These are phyloP conservation scores for Suillus brevipes DNA, from an alignment of 768 basidiomycete species.

Conservation along the genomic window DNA sequence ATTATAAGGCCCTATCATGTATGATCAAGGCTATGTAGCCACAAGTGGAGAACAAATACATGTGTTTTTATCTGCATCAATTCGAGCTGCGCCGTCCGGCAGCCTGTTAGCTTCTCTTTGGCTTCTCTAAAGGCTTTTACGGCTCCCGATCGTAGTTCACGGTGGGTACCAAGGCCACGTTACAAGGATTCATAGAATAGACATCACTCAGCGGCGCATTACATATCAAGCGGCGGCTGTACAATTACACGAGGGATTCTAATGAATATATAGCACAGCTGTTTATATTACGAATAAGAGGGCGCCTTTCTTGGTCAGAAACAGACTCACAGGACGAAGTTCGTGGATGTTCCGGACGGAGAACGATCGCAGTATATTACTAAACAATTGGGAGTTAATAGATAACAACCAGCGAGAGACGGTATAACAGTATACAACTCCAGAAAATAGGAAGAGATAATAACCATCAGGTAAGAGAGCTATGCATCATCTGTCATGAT, in stretches of 20 bases:
- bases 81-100: constrained; percentile 7
- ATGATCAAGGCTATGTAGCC: constrained; percentile 11
- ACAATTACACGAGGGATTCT: constrained; percentile 20
- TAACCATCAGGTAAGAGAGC: constrained; percentile 1
- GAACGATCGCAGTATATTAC: constrained; percentile 22
- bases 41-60: constrained; percentile 7
- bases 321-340: constrained; percentile 19
- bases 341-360: constrained; percentile 7
- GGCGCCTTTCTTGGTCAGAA: constrained; percentile 20
- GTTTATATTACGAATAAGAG: constrained; percentile 17
- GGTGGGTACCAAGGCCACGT: neutral
- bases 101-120: neutral
- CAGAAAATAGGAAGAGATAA: neutral
- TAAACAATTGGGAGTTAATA: constrained; percentile 21
- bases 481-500: constrained; percentile 95
- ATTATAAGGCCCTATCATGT: constrained; percentile 4
- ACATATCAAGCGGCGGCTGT: constrained; percentile 10
- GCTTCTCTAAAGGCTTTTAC: neutral
- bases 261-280: constrained; percentile 19
- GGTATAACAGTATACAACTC: constrained; percentile 3
- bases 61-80: constrained; percentile 4
- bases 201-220: constrained; percentile 2
- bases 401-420: constrained; percentile 14
- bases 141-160: constrained; percentile 7
- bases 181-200: constrained; percentile 3